Evolutionary conservation across 169 alveolate species (phyloP), one percentile per base, ranked within the genome.

Genomic region (Plasmodium coatneyi): DNA sequence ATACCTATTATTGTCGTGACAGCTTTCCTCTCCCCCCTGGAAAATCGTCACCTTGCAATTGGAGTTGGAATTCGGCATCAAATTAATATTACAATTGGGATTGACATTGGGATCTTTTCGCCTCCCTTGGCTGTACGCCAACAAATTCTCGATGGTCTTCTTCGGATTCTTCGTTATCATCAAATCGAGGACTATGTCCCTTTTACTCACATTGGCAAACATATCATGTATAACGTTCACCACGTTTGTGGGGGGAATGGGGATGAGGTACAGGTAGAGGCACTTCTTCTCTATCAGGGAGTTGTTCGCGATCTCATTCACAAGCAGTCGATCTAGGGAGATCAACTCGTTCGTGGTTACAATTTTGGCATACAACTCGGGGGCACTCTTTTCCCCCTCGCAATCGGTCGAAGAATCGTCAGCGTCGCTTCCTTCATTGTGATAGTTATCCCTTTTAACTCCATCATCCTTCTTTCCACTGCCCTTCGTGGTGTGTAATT

Each of bases 161-260:
- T 91, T 80, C 19, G 92, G 78, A 49, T 91, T 91, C 49, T 52
- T 80, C 39, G 95, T 91, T 34, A 91, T 91, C 92, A 91, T 91
- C 56, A 91, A 52, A 80, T 91, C 95, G 39, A 91, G 60, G 49
- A 91, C 92, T 3, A 91, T 91, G 54, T 91, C 95, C 10, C 82
- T 60, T 60, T 81, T 91, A 49, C 84, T 80, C 25, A 91, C 71
- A 80, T 56, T 22, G 22, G 79, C 5, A 81, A 91, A 91, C 95
- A 91, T 91, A 34, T 91, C 95, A 71, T 91, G 92, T 32, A 91
- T 71, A 66, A 30, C 46, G 41, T 91, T 81, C 22, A 91, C 92
- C 28, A 91, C 83, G 28, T 91, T 91, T 7, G 91, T 81, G 19
- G 95, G 95, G 12, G 95, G 95, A 71, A 91, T 91, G 30, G 95